Base-by-base conservation (phyloP, 169 alveolate species). In the Theileria annulata region DNA sequence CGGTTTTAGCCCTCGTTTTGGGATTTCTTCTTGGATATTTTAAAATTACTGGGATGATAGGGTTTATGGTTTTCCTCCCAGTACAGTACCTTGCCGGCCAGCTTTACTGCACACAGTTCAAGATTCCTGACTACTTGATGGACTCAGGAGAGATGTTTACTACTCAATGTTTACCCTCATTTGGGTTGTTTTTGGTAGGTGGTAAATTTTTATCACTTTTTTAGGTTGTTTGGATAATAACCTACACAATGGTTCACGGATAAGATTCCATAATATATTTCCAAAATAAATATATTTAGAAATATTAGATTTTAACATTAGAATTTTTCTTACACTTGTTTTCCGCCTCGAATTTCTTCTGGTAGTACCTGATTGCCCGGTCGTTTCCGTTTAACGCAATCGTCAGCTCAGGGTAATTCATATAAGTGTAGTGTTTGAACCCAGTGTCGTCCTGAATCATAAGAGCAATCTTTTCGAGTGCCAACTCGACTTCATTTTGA, bases 121-220 rank as follows among this genome's bases (percentile, higher is more conserved):
- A 72, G 31, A 59, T 84, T 54, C 90, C 90, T 5, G 90, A 84
- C 70, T 84, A 77, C 66, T 58, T 84, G 19, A 63, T 84, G 31
- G 90, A 84, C 47, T 66, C 30, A 0, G 42, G 23, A 25, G 90
- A 84, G 33, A 64, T 71, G n/a, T 31, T 77, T 31, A 77, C 83
- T 15, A 87, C 70, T 10, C 87, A 76, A 21, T 6, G 59, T 27
- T n/a, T 84, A 13, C 56, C 75, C 19, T 56, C 90, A 1, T 69
- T 62, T 62, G 73, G 85, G 25, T 12, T 56, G 10, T 84, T 84
- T 30, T 25, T 78, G 87, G 90, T 84, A 27, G 3, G 85, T 77
- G 0, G 0, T 0, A 0, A 19, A 23, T n/a, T 63, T 10, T 23
- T 15, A 6, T n/a, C 21, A 54, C 15, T 4, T 30, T 42, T 58